These are phyloP conservation scores for Camellia sinensis DNA, from an alignment of 148 eudicot species.

Conservation along the genomic window DNA sequence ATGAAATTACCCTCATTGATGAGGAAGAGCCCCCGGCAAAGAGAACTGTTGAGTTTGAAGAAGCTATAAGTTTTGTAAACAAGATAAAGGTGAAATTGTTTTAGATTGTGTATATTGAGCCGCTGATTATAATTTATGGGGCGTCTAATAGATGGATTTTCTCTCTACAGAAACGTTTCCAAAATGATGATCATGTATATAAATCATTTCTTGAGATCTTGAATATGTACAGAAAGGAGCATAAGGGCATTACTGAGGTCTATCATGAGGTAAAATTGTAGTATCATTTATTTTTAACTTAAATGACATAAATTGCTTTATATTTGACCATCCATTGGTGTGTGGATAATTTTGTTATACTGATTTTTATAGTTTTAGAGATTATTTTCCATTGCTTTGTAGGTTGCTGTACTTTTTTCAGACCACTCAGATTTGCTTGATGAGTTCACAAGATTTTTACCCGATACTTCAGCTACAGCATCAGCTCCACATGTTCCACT, in stretches of 20 bases:
- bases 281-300: neutral
- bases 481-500: slow-evolving; percentile 47
- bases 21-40: slow-evolving; percentile 78
- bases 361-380: neutral
- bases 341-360: neutral
- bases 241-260: slow-evolving; percentile 80
- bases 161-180: slow-evolving; percentile 72
- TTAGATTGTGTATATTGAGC: slow-evolving; percentile 12
- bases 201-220: slow-evolving; percentile 90
- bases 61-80: slow-evolving; percentile 95
- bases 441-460: slow-evolving; percentile 93
- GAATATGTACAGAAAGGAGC: slow-evolving; percentile 92
- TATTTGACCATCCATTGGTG: neutral
- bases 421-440: slow-evolving; percentile 86
- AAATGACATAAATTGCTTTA: neutral
- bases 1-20: slow-evolving; percentile 68
- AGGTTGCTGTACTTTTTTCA: slow-evolving; percentile 79
- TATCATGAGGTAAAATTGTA: slow-evolving; percentile 69
- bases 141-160: slow-evolving; percentile 8
- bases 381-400: slow-evolving; percentile 20
- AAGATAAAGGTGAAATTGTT: slow-evolving; percentile 74
- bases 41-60: slow-evolving; percentile 89
- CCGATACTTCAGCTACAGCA: slow-evolving; percentile 70
- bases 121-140: slow-evolving; percentile 4
- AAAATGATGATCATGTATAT: slow-evolving; percentile 85